A percentile compares a stretch with the other conserved stretches of the same genome.
Evolutionary conservation across 139 green algal species (phyloP).

Genomic region (Haematococcus lacustris): DNA sequence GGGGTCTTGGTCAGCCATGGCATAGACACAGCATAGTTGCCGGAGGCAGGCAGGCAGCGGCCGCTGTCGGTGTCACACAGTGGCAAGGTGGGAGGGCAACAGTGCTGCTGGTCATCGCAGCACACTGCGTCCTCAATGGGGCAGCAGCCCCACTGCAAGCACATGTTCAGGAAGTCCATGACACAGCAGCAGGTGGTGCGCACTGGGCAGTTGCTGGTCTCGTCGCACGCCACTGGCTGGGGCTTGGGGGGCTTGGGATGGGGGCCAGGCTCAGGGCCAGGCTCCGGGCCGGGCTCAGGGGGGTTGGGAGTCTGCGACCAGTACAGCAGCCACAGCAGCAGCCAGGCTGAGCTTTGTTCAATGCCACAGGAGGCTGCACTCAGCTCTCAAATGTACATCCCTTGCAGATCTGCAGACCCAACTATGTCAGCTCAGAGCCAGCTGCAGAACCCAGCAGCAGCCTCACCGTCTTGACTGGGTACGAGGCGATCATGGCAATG

Average conservation of each 20-base stretch:
- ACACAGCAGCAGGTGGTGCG: conserved; percentile 86
- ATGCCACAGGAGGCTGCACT: too few species aligned
- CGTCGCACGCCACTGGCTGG: conserved; percentile 64
- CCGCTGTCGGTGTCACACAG: conserved; percentile 1
- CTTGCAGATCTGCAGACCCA: too few species aligned
- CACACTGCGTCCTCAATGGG: conserved; percentile 80
- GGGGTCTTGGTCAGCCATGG: too few species aligned
- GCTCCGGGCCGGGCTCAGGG: conserved; percentile 12
- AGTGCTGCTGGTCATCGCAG: conserved; percentile 69
- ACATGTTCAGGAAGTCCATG: conserved; percentile 55
- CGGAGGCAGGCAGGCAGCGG: conserved; percentile 5
- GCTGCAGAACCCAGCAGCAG: conserved; percentile 61
- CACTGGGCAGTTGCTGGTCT: conserved; percentile 43
- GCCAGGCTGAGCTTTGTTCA: too few species aligned
- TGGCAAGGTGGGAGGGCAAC: conserved; percentile 7
- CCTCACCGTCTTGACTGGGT: conserved; percentile 71
- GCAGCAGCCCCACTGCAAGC: conserved; percentile 85
- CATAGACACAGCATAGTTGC: too few species aligned
- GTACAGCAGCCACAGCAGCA: too few species aligned
- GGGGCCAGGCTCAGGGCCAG: conserved; percentile 26
- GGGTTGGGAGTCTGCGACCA: conserved; percentile 1
- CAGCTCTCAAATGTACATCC: too few species aligned
- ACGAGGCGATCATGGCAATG: conserved; percentile 80
- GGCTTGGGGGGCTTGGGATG: conserved; percentile 28
- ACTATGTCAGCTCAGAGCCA: too few species aligned